phyloP scores from a whole-genome alignment of 2,329 filamentous ascomycete genomes.

The Whalleya microplaca region DNA sequence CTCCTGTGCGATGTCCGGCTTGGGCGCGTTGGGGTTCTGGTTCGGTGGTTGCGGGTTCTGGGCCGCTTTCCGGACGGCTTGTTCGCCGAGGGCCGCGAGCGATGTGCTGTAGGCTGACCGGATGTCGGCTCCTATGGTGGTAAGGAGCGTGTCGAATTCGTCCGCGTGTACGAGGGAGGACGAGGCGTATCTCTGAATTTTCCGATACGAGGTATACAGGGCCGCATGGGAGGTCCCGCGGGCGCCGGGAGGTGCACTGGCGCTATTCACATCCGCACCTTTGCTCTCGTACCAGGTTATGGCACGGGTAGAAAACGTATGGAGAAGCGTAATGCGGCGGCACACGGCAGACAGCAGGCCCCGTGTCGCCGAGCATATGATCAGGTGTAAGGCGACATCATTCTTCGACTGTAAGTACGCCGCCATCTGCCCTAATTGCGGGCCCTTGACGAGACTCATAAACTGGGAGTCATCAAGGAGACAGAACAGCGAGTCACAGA shows the following conservation, averaged over 20 bases:
- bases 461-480: slow-evolving; percentile 58
- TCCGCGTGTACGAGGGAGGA: slow-evolving; percentile 59
- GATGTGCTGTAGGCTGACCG: slow-evolving; percentile 53
- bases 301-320: slow-evolving; percentile 52
- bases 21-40: slow-evolving; percentile 34
- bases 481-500: slow-evolving; percentile 61
- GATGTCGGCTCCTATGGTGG: slow-evolving; percentile 51
- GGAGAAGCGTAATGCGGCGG: slow-evolving; percentile 64
- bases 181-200: slow-evolving; percentile 55
- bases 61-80: slow-evolving; percentile 47
- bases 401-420: slow-evolving; percentile 57
- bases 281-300: slow-evolving; percentile 54
- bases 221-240: slow-evolving; percentile 50
- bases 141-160: slow-evolving; percentile 66
- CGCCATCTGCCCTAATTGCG: slow-evolving; percentile 53
- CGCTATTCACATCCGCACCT: slow-evolving; percentile 46
- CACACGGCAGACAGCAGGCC: slow-evolving; percentile 72
- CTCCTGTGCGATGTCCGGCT: slow-evolving; percentile 42
- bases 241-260: slow-evolving; percentile 37
- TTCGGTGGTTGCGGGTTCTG: slow-evolving; percentile 51
- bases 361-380: slow-evolving; percentile 76
- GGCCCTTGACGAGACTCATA: slow-evolving; percentile 50
- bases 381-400: slow-evolving; percentile 62
- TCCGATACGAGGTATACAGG: slow-evolving; percentile 60
- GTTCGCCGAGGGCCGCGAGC: slow-evolving; percentile 47